A percentile compares a stretch with the other conserved stretches of the same genome.
Evolutionary conservation across 306 rosid genomes (phyloP).

Genomic region (Castanospermum australe): DNA sequence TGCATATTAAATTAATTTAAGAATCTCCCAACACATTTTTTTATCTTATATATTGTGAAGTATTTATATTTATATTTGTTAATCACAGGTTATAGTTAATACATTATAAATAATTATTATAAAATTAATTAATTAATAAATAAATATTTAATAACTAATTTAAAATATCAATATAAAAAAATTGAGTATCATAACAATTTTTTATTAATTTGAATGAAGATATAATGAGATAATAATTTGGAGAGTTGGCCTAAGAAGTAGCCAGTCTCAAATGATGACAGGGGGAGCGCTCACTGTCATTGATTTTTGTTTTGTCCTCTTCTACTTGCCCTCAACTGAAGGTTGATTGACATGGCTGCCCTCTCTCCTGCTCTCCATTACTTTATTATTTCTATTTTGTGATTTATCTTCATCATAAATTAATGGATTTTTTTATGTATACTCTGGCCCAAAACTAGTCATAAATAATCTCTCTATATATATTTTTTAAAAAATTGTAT

Average conservation of each 20-base stretch:
- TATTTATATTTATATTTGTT: too few species aligned
- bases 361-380: constrained; percentile 4
- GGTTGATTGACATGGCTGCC: not conserved
- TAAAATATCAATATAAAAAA: too few species aligned
- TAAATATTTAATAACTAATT: too few species aligned
- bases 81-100: too few species aligned
- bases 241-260: constrained; percentile 33
- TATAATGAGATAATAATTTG: not conserved
- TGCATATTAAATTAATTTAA: too few species aligned
- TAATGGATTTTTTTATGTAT: constrained; percentile 19
- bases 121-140: too few species aligned
- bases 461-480: constrained; percentile 6
- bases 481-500: constrained; percentile 7
- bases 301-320: constrained; percentile 35
- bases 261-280: constrained; percentile 34
- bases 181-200: too few species aligned
- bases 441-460: constrained; percentile 19
- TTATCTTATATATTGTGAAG: too few species aligned
- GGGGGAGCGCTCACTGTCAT: constrained; percentile 17
- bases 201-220: too few species aligned
- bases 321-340: constrained; percentile 29
- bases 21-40: too few species aligned
- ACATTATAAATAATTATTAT: too few species aligned
- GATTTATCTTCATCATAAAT: constrained; percentile 15
- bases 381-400: constrained; percentile 12